phyloP scores from a whole-genome alignment of 345 rosid species.

The Stellera chamaejasme region DNA sequence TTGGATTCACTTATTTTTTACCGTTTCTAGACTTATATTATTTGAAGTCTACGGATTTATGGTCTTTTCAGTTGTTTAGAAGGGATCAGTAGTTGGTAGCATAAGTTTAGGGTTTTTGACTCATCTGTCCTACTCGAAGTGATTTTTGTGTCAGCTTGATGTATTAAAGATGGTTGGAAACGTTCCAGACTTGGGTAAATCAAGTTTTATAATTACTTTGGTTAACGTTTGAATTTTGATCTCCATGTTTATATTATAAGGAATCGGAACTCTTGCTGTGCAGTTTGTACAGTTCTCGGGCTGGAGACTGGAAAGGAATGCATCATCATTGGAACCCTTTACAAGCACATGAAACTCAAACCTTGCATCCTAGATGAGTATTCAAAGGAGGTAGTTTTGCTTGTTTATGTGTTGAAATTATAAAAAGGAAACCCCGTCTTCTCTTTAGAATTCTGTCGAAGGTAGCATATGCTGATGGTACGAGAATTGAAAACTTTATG shows the following conservation, averaged over 20 bases:
- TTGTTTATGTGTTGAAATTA: too few species aligned
- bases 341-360: constrained; percentile 95
- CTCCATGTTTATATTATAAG: constrained; percentile 9
- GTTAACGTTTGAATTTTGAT: constrained; percentile 1
- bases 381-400: constrained; percentile 57
- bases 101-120: background rate
- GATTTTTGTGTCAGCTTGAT: too few species aligned
- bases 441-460: too few species aligned
- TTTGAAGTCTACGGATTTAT: too few species aligned
- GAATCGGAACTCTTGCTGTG: constrained; percentile 11
- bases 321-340: constrained; percentile 79
- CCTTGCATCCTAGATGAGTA: constrained; percentile 94
- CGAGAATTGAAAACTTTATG: background rate
- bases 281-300: constrained; percentile 77
- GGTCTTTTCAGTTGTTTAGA: background rate
- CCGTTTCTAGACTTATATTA: background rate
- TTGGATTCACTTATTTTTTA: background rate
- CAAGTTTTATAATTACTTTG: background rate
- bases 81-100: background rate
- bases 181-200: too few species aligned
- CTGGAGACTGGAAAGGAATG: constrained; percentile 84
- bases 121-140: too few species aligned
- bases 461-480: too few species aligned
- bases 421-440: too few species aligned
- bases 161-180: too few species aligned